A percentile compares a stretch with the other conserved stretches of the same genome.
Evolutionary conservation across 106 monocot species (phyloP).

Genomic region (Dendrobium officinale): DNA sequence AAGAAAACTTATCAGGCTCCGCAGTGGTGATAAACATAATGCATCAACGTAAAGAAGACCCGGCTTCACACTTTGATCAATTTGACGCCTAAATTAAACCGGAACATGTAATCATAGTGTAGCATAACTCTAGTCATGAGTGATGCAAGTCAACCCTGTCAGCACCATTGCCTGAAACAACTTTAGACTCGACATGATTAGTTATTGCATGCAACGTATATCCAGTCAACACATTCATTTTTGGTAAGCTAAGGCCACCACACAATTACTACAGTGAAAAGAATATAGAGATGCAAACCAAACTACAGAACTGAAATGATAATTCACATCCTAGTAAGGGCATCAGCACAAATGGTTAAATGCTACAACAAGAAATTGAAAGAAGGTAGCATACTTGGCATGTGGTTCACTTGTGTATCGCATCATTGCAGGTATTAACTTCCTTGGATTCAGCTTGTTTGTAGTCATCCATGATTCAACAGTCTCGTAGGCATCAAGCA

Average conservation of each 20-base stretch:
- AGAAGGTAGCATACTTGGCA: constrained; percentile 65
- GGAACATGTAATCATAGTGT: no score
- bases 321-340: background rate
- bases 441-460: constrained; percentile 83
- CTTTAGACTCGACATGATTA: no score
- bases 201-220: background rate
- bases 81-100: no score
- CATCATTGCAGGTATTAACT: constrained; percentile 99
- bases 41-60: no score
- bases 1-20: no score
- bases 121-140: no score
- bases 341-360: background rate
- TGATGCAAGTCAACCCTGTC: no score
- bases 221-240: background rate
- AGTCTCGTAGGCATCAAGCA: constrained; percentile 99
- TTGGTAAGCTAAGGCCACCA: background rate
- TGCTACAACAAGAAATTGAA: background rate
- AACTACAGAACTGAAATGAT: background rate
- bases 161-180: no score
- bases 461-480: constrained; percentile 96
- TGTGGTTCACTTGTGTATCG: constrained; percentile 97
- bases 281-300: background rate
- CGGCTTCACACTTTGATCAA: no score
- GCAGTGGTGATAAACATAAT: no score
- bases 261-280: background rate